Conservation (phyloP, 805 yeast species). For the Brettanomyces naardenensis region DNA sequence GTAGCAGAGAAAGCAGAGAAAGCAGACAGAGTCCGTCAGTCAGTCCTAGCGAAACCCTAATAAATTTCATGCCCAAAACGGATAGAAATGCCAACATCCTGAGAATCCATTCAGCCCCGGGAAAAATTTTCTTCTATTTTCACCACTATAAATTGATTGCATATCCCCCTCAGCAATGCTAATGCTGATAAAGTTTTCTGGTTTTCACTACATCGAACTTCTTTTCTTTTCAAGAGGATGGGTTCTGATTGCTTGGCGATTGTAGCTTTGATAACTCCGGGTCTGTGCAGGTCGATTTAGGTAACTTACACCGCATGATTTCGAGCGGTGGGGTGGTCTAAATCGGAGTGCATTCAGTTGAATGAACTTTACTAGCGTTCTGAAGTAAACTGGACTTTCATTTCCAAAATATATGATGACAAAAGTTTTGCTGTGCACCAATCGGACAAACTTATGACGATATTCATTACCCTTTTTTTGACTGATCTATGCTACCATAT, state of each 20-base stretch:
- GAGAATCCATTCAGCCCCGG: too few relatives aligned
- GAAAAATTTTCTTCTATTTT: too few relatives aligned
- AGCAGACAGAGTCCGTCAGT: too few relatives aligned
- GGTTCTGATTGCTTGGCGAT: too few relatives aligned
- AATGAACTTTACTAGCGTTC: background rate
- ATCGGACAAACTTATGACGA: slow-evolving; percentile 29
- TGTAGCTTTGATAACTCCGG: too few relatives aligned
- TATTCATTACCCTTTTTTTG: slow-evolving; percentile 3
- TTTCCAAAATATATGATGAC: slow-evolving; percentile 29
- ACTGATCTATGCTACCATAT: too few relatives aligned
- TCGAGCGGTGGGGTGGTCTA: background rate
- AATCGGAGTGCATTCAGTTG: background rate
- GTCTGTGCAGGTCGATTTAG: too few relatives aligned
- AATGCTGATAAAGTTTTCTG: background rate
- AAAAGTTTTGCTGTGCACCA: slow-evolving; percentile 29
- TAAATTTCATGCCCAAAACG: too few relatives aligned
- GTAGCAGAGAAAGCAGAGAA: background rate
- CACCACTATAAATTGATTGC: background rate
- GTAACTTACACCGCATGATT: too few relatives aligned
- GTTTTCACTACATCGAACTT: background rate
- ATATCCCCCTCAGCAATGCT: background rate
- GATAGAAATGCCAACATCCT: too few relatives aligned
- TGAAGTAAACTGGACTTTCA: too few relatives aligned
- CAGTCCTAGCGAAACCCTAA: too few relatives aligned
- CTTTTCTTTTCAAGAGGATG: background rate